Conservation (phyloP, 257 asterid species). For the Plantago ovata region DNA sequence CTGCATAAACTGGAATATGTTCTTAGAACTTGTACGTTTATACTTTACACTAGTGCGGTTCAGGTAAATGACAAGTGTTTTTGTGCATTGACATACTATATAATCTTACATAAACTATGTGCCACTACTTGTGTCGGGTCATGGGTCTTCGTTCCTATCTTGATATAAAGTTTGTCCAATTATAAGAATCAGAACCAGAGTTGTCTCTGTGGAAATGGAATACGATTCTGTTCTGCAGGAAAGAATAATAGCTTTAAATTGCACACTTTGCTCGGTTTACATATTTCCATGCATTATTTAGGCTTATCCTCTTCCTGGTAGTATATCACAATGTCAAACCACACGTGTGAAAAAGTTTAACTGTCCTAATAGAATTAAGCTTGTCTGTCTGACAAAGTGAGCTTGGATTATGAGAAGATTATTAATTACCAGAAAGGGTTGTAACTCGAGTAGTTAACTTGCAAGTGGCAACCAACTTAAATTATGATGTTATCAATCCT, state of each 20-base stretch:
- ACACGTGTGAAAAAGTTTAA: too few relatives aligned
- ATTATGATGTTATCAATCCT: too few relatives aligned
- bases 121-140: background rate
- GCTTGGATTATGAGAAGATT: too few relatives aligned
- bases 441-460: too few relatives aligned
- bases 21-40: too few relatives aligned
- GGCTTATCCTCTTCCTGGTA: background rate
- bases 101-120: background rate
- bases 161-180: background rate
- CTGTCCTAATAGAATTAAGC: too few relatives aligned
- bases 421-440: too few relatives aligned
- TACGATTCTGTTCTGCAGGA: constrained; percentile 25
- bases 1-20: background rate
- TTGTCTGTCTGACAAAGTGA: too few relatives aligned
- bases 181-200: constrained; percentile 6
- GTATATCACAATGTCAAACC: too few relatives aligned
- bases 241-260: constrained; percentile 15
- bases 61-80: background rate
- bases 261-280: constrained; percentile 8
- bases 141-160: constrained; percentile 10
- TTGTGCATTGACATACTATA: background rate
- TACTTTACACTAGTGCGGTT: constrained; percentile 15
- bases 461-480: too few relatives aligned
- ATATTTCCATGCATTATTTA: background rate
- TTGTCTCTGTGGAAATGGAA: constrained; percentile 19